phyloP scores from a whole-genome alignment of 257 asterid species.

The Fraxinus americana region DNA sequence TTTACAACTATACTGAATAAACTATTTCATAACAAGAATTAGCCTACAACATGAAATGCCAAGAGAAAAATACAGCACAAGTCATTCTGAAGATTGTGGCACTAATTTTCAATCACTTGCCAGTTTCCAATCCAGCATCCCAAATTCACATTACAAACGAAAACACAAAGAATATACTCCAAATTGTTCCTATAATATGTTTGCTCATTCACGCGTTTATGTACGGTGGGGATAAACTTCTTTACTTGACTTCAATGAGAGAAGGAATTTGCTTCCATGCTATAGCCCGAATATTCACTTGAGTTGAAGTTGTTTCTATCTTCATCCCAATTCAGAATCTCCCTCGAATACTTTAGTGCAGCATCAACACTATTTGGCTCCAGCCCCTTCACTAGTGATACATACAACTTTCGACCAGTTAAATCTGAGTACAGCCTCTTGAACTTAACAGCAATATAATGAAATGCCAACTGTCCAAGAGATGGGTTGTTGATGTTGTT shows the following conservation, averaged over 20 bases:
- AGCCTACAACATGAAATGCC: background rate
- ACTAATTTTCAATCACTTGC: background rate
- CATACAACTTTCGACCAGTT: constrained; percentile 55
- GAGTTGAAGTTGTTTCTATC: constrained; percentile 45
- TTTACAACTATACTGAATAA: background rate
- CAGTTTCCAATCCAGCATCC: background rate
- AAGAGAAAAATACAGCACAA: background rate
- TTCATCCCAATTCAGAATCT: constrained; percentile 61
- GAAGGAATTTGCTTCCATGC: constrained; percentile 53
- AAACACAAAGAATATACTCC: constrained; percentile 1
- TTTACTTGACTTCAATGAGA: constrained; percentile 32
- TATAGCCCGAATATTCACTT: constrained; percentile 46
- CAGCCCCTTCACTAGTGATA: constrained; percentile 46
- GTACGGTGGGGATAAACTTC: background rate
- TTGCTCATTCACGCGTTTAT: background rate
- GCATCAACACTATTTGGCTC: constrained; percentile 52
- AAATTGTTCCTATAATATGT: background rate
- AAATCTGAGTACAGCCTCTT: constrained; percentile 48
- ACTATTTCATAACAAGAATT: background rate
- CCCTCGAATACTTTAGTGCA: constrained; percentile 56
- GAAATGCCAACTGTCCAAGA: constrained; percentile 45
- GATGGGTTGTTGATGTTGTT: constrained; percentile 41
- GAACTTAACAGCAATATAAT: constrained; percentile 57
- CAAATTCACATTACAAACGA: background rate
- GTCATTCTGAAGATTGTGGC: background rate